phyloP scores from a whole-genome alignment of 306 rosid genomes.

The Vigna reflexopilosa region DNA sequence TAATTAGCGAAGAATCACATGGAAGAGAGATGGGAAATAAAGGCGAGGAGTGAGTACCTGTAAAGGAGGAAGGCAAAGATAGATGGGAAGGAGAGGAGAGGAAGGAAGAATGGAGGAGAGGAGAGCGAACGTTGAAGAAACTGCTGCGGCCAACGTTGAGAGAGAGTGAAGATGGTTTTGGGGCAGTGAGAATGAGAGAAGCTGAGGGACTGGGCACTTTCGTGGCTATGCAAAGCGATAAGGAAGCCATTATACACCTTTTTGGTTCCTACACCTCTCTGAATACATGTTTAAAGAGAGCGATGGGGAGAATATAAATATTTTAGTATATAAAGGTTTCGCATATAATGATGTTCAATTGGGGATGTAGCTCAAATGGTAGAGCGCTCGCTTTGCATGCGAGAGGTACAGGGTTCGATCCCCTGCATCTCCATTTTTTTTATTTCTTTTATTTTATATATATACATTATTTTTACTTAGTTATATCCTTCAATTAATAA shows the following conservation, averaged over 20 bases:
- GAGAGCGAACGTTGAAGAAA: conserved; percentile 19
- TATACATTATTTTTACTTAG: too few species aligned
- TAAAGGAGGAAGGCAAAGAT: conserved; percentile 40
- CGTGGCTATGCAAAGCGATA: conserved; percentile 33
- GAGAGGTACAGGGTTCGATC: too few species aligned
- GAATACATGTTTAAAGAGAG: too few species aligned
- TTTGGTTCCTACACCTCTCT: background rate
- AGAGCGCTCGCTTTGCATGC: too few species aligned
- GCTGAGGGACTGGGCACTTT: conserved; percentile 10
- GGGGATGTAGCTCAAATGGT: too few species aligned
- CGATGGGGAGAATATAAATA: too few species aligned
- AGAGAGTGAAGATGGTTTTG: conserved; percentile 20
- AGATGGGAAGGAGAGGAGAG: conserved; percentile 40
- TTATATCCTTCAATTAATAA: too few species aligned
- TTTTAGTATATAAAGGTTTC: too few species aligned
- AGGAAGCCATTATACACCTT: conserved; percentile 46
- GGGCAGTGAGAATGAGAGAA: conserved; percentile 17
- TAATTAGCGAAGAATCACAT: background rate
- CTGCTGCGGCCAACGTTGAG: background rate
- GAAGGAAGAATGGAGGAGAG: conserved; percentile 40
- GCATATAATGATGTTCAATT: too few species aligned
- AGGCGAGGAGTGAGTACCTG: conserved; percentile 36
- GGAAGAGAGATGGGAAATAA: background rate
- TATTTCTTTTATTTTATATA: too few species aligned
- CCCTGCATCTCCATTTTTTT: too few species aligned